Evolutionary conservation across 208 protist species (phyloP).

Genomic region (Trypanosoma conorhini): DNA sequence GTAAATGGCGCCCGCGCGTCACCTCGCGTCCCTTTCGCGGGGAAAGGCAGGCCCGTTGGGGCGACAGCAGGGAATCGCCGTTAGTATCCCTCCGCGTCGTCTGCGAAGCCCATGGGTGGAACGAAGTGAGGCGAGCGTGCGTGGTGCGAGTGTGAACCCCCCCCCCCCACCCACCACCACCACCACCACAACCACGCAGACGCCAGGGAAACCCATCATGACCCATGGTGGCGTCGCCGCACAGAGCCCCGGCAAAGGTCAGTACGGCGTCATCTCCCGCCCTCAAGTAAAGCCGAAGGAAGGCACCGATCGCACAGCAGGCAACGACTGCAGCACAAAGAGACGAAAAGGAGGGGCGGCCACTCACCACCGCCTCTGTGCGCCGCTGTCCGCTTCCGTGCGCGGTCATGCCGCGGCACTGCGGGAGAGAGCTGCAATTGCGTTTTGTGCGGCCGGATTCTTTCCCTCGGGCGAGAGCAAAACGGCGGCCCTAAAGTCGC

Average conservation of each 20-base stretch:
- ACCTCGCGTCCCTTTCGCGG: not conserved
- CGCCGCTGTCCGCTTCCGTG: not conserved
- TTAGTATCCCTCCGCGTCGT: not conserved
- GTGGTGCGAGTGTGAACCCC: no score
- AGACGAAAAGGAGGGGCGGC: not conserved
- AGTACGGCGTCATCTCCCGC: not conserved
- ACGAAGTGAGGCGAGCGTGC: no score
- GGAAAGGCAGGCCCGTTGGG: no score
- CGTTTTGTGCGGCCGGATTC: slow-evolving; percentile 48
- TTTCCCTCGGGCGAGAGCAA: slow-evolving; percentile 53
- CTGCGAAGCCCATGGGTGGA: not conserved
- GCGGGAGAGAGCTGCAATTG: slow-evolving; percentile 39
- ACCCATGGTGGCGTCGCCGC: not conserved
- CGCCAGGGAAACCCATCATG: not conserved
- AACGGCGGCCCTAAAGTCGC: slow-evolving; percentile 71
- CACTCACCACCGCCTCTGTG: not conserved
- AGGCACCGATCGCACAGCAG: not conserved
- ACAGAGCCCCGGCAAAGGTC: not conserved
- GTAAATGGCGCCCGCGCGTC: no score
- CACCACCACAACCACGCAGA: no score
- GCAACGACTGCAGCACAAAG: not conserved
- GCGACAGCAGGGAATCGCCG: no score
- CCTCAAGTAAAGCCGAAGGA: not conserved
- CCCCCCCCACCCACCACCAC: no score
- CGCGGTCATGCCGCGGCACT: not conserved